phyloP scores from a whole-genome alignment of 805 yeast genomes.

The Maudiozyma barnettii region DNA sequence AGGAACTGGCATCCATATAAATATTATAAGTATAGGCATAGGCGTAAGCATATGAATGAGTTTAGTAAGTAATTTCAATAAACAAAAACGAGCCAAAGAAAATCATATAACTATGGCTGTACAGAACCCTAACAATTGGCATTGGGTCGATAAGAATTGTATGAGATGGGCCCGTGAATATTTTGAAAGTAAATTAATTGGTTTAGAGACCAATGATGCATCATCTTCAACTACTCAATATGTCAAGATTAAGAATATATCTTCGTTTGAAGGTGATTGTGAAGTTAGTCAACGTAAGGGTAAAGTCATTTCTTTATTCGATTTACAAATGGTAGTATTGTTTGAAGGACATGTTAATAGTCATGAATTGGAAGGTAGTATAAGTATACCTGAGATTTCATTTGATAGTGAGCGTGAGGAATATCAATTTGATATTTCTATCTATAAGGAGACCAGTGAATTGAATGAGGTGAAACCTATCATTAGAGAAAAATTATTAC shows the following conservation, averaged over 20 bases:
- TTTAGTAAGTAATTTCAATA: background rate
- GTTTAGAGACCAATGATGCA: conserved; percentile 27
- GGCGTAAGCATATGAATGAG: no score
- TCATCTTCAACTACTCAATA: no score
- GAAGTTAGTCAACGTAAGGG: conserved; percentile 97
- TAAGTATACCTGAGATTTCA: conserved; percentile 84
- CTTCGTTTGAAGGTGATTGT: conserved; percentile 79
- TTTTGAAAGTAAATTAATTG: conserved; percentile 52
- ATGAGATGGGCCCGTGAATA: conserved; percentile 81
- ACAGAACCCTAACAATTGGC: conserved; percentile 98
- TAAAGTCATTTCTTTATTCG: conserved; percentile 85
- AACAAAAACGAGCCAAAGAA: background rate
- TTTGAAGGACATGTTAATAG: conserved; percentile 40
- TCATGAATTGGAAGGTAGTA: conserved; percentile 52
- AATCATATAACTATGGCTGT: conserved; percentile 58
- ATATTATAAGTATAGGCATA: background rate
- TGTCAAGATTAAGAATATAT: conserved; percentile 29
- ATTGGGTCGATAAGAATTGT: conserved; percentile 98
- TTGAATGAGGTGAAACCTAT: conserved; percentile 40
- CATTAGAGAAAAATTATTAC: conserved; percentile 52
- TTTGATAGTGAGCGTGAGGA: conserved; percentile 84
- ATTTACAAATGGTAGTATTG: conserved; percentile 56
- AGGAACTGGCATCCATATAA: background rate
- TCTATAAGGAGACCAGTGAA: conserved; percentile 48
- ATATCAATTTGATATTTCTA: conserved; percentile 70